Evolutionary conservation across 78 protist species (phyloP), one percentile per base, ranked within the genome.

Genomic region (Chrysochromulina tobinii): DNA sequence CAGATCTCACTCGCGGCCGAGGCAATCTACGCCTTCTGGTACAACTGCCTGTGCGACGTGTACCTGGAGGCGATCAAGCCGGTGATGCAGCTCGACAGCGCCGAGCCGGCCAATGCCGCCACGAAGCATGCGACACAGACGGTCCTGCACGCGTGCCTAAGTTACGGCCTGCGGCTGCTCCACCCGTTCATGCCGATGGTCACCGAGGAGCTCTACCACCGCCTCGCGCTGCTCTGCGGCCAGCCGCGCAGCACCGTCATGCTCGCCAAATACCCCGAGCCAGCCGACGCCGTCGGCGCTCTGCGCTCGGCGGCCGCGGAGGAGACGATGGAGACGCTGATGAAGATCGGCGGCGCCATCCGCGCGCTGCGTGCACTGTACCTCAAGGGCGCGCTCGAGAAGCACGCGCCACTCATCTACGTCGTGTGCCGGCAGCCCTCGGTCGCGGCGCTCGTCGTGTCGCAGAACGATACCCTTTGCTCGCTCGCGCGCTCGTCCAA

Each of bases 101-200:
- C 61, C 61, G 4, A 3, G 15, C 14, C 17, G n/a, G 81, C 57
- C 53, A 12, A 50, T 6, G 54, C 83, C 25, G 57, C 83, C 4
- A 50, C 83, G 12, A 75, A 75, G 83, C 83, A 75, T 57, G 23
- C 57, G 57, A 75, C 83, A 3, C 83, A 75, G 57, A 75, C 83
- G 57, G 94, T 88, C 77, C 92, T 92, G 38, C 93, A 95, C 95
- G 83, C 94, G 59, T 95, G 96, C 86, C 75, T 98, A 48, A 98
- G 98, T 23, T n/a, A 18, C 21, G 96, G 96, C 50, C 91, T 98
- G 14, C 93, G 98, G 25, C 72, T 99, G 79, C 84, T 98, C 48
- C 98, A 97, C 92, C 99, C 99, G 72, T 90, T 98, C 94, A 98
- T 99, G 98, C 99, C 99, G 53, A 99, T 94, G 93, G 27, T 98